Conservation (phyloP, 2,329 filamentous ascomycete species). For the Xylariaceae sp. region DNA sequence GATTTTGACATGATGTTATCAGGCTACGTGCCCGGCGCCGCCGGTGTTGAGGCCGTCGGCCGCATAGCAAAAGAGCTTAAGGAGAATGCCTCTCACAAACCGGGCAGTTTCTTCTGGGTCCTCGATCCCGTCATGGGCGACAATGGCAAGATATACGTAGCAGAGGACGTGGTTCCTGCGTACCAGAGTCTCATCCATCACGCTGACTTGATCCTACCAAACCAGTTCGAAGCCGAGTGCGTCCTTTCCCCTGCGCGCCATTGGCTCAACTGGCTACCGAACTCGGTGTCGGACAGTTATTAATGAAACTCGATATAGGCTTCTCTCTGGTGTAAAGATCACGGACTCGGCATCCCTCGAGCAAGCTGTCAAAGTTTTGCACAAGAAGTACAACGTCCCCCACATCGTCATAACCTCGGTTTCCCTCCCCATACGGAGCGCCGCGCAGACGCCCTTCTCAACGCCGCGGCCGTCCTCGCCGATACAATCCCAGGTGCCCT, state of each 20-base stretch:
- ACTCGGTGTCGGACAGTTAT: too few species aligned
- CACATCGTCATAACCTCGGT: conserved; percentile 94
- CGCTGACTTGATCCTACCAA: conserved; percentile 89
- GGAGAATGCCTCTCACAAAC: conserved; percentile 50
- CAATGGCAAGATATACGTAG: conserved; percentile 86
- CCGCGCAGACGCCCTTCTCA: conserved; percentile 55
- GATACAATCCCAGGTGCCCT: conserved; percentile 36
- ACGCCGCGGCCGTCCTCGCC: conserved; percentile 49
- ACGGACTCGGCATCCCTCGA: conserved; percentile 66
- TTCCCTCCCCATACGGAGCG: conserved; percentile 53
- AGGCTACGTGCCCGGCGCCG: conserved; percentile 86
- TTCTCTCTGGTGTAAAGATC: conserved; percentile 81
- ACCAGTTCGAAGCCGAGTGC: conserved; percentile 96
- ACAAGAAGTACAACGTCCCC: conserved; percentile 69
- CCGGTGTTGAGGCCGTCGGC: conserved; percentile 77
- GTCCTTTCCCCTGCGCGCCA: conserved; percentile 31
- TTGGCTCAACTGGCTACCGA: too few species aligned
- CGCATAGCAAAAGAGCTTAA: conserved; percentile 77
- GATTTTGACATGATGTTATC: conserved; percentile 93
- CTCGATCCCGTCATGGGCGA: conserved; percentile 98
- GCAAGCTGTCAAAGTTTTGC: conserved; percentile 69
- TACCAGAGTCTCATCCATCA: conserved; percentile 75
- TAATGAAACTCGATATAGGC: conserved; percentile 42
- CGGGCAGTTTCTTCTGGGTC: conserved; percentile 90
- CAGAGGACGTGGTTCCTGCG: conserved; percentile 82